Percentiles rank a stretch among this genome's conserved stretches.
phyloP scores from a whole-genome alignment of 306 rosid genomes.

The Mucuna pruriens region DNA sequence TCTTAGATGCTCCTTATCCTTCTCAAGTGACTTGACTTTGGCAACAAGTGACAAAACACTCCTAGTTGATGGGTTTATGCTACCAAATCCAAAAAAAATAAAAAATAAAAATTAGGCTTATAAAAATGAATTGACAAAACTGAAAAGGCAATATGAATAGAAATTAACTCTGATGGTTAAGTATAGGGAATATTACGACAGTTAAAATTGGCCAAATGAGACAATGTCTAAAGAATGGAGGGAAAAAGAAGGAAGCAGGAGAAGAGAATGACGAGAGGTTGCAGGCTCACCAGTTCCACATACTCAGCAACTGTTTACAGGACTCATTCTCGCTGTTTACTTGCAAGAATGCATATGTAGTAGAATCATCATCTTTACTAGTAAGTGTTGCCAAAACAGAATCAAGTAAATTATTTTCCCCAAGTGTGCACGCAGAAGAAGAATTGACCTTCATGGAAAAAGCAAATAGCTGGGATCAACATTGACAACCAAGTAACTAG shows the following conservation, averaged over 20 bases:
- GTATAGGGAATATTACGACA: background rate
- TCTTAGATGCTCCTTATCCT: conserved; percentile 78
- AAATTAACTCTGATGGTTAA: background rate
- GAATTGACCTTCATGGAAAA: conserved; percentile 57
- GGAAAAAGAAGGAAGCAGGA: background rate
- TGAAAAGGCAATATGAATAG: conserved; percentile 8
- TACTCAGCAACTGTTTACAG: conserved; percentile 63
- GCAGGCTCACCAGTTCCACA: conserved; percentile 74
- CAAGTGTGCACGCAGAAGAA: conserved; percentile 46
- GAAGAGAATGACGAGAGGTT: background rate
- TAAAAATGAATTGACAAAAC: background rate
- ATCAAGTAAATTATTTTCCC: conserved; percentile 68
- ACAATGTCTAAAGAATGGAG: conserved; percentile 1
- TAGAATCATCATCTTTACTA: conserved; percentile 51
- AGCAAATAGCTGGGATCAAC: conserved; percentile 28
- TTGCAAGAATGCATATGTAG: conserved; percentile 69
- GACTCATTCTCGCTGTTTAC: conserved; percentile 58
- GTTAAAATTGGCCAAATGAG: conserved; percentile 16
- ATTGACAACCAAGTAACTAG: conserved; percentile 28
- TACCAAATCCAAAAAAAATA: conserved; percentile 41
- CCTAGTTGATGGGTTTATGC: conserved; percentile 72
- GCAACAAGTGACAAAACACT: conserved; percentile 72
- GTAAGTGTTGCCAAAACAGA: conserved; percentile 61
- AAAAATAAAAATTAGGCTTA: conserved; percentile 25
- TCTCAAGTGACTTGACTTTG: conserved; percentile 66